Percentiles rank a stretch among this genome's conserved stretches.
These are phyloP conservation scores for Colletotrichum kahawae DNA, from an alignment of 2,329 filamentous ascomycete genomes.

Conservation along the genomic window DNA sequence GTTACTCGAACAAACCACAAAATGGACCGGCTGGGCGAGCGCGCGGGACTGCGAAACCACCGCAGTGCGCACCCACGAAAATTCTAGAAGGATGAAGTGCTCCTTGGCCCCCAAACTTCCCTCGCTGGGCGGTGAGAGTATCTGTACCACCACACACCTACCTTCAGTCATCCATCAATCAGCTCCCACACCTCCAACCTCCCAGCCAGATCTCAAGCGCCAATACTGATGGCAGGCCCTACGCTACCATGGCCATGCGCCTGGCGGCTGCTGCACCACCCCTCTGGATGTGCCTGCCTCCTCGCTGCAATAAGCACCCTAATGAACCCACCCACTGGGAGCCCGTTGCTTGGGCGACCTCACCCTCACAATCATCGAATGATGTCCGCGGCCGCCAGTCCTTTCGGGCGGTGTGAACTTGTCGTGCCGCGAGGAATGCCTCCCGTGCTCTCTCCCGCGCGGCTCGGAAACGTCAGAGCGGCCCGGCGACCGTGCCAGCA, in stretches of 20 bases:
- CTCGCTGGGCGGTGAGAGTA: neutral
- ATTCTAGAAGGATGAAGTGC: slow-evolving; percentile 2
- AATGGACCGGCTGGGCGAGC: neutral
- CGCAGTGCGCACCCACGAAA: neutral
- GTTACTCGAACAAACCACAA: neutral
- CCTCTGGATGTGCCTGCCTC: neutral
- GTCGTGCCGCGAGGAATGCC: neutral
- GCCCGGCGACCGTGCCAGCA: neutral
- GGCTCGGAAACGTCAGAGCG: neutral
- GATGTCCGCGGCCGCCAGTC: neutral
- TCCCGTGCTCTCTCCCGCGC: slow-evolving; percentile 5
- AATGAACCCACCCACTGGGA: neutral
- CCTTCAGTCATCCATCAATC: neutral
- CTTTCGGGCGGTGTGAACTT: neutral
- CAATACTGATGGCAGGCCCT: neutral
- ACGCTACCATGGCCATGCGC: neutral
- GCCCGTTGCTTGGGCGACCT: neutral
- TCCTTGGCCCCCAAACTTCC: neutral
- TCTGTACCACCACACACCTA: neutral
- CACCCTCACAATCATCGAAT: neutral
- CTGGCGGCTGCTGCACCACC: neutral
- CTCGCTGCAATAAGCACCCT: neutral
- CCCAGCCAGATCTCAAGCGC: neutral
- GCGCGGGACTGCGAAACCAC: neutral
- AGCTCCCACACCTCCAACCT: neutral